Evolutionary conservation across 441 rosid species (phyloP).

Genomic region (Metrosideros polymorpha): DNA sequence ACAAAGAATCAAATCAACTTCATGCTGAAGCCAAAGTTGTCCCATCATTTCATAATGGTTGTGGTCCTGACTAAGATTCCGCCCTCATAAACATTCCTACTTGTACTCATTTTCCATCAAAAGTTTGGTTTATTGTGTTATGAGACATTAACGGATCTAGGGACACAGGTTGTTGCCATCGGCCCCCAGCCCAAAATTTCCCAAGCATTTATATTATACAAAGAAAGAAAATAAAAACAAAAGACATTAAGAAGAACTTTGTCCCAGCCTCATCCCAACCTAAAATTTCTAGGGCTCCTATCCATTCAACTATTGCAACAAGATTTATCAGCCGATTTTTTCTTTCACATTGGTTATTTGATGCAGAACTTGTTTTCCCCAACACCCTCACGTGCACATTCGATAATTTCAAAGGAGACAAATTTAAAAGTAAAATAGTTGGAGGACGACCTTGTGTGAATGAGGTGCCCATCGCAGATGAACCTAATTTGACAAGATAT

Average conservation of each 20-base stretch:
- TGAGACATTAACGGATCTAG: neutral
- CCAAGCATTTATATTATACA: neutral
- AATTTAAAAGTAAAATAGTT: neutral
- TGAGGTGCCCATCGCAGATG: slow-evolving; percentile 62
- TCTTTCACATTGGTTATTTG: neutral
- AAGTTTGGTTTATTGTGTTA: neutral
- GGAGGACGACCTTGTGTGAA: slow-evolving; percentile 45
- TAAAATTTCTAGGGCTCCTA: neutral
- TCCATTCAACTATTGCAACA: neutral
- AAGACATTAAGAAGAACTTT: neutral
- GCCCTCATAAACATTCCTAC: neutral
- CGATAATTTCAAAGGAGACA: neutral
- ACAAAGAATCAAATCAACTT: slow-evolving; percentile 4
- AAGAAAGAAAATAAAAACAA: neutral
- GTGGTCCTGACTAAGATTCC: too few relatives aligned
- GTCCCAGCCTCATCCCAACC: neutral
- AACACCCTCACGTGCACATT: neutral
- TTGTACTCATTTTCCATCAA: neutral
- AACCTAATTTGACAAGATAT: slow-evolving; percentile 67
- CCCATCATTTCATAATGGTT: neutral
- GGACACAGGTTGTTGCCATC: neutral
- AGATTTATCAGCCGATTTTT: neutral
- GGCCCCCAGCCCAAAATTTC: neutral
- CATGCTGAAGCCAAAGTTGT: neutral
- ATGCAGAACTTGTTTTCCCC: neutral